A percentile compares a stretch with the other conserved stretches of the same genome.
Evolutionary conservation across 2,329 filamentous ascomycete species (phyloP).

Genomic region (Clarireedia paspali): DNA sequence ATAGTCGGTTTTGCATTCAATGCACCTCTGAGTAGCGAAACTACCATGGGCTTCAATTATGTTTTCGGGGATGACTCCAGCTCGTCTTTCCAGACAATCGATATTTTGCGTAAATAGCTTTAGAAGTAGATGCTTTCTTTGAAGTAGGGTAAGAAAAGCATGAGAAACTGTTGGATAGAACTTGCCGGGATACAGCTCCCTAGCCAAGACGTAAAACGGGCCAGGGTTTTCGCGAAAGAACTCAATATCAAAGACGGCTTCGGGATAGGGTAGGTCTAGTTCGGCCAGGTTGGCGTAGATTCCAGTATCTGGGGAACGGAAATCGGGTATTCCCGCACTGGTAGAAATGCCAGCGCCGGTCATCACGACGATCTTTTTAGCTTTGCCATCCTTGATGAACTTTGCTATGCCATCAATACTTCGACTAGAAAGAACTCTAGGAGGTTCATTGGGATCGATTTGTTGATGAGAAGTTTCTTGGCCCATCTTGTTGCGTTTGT

Average conservation of each 20-base stretch:
- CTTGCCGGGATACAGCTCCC: slow-evolving; percentile 85
- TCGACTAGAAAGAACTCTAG: slow-evolving; percentile 59
- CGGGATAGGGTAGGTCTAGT: slow-evolving; percentile 78
- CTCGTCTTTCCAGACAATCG: slow-evolving; percentile 83
- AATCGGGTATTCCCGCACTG: slow-evolving; percentile 76
- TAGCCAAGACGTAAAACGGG: slow-evolving; percentile 88
- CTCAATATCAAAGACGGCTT: slow-evolving; percentile 88
- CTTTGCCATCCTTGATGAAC: slow-evolving; percentile 64
- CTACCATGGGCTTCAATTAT: slow-evolving; percentile 95
- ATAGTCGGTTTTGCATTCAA: slow-evolving; percentile 72
- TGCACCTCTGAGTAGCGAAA: slow-evolving; percentile 85
- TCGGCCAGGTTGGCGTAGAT: slow-evolving; percentile 87
- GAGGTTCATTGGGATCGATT: slow-evolving; percentile 52
- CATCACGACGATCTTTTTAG: slow-evolving; percentile 73
- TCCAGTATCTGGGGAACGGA: slow-evolving; percentile 85
- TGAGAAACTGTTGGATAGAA: slow-evolving; percentile 87
- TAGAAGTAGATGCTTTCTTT: slow-evolving; percentile 67
- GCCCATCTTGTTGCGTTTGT: slow-evolving; percentile 58
- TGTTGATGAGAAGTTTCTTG: slow-evolving; percentile 67
- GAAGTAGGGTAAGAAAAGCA: slow-evolving; percentile 76
- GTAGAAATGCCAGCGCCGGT: slow-evolving; percentile 87
- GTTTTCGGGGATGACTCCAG: slow-evolving; percentile 71
- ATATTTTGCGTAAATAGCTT: slow-evolving; percentile 98
- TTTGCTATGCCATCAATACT: slow-evolving; percentile 70
- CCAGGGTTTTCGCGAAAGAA: slow-evolving; percentile 80